Conservation (phyloP, 768 basidiomycete species). For the Chlorophyllum brunneum region DNA sequence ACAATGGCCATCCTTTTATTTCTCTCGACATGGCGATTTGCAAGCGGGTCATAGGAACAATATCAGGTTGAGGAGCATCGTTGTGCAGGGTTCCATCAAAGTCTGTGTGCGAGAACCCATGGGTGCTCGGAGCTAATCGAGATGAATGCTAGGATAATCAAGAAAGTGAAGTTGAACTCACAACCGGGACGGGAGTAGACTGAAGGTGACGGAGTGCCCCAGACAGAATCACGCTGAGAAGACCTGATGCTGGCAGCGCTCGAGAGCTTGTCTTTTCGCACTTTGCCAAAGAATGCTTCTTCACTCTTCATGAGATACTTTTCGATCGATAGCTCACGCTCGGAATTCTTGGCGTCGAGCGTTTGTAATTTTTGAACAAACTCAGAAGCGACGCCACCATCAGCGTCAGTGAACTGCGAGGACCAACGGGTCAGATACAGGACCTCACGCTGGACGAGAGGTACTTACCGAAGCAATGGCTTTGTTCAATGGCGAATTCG, state of each 20-base stretch:
- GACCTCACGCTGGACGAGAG: background rate
- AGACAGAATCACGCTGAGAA: slow-evolving; percentile 76
- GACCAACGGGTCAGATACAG: slow-evolving; percentile 9
- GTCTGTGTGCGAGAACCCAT: slow-evolving; percentile 40
- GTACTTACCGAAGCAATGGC: slow-evolving; percentile 77
- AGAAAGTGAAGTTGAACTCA: slow-evolving; percentile 33
- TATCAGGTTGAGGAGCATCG: slow-evolving; percentile 51
- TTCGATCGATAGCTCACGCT: slow-evolving; percentile 89
- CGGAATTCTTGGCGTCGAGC: slow-evolving; percentile 83
- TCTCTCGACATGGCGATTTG: slow-evolving; percentile 84
- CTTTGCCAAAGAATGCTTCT: slow-evolving; percentile 88
- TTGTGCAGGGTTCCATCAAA: slow-evolving; percentile 43
- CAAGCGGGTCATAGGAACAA: slow-evolving; percentile 74
- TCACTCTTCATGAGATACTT: slow-evolving; percentile 88
- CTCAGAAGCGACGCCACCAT: slow-evolving; percentile 86
- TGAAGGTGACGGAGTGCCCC: slow-evolving; percentile 68
- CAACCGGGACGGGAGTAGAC: slow-evolving; percentile 73
- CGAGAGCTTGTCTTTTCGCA: slow-evolving; percentile 83
- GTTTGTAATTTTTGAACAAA: slow-evolving; percentile 83
- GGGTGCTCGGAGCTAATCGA: slow-evolving; percentile 44
- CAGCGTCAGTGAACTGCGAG: slow-evolving; percentile 83
- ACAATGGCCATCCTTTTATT: slow-evolving; percentile 84
- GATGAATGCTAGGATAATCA: background rate
- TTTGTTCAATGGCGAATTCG: slow-evolving; percentile 88
- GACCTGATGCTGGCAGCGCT: slow-evolving; percentile 78